A percentile compares a stretch with the other conserved stretches of the same genome.
Conservation (phyloP, 176 grass and related monocot genomes). For the Calamus simplicifolius region DNA sequence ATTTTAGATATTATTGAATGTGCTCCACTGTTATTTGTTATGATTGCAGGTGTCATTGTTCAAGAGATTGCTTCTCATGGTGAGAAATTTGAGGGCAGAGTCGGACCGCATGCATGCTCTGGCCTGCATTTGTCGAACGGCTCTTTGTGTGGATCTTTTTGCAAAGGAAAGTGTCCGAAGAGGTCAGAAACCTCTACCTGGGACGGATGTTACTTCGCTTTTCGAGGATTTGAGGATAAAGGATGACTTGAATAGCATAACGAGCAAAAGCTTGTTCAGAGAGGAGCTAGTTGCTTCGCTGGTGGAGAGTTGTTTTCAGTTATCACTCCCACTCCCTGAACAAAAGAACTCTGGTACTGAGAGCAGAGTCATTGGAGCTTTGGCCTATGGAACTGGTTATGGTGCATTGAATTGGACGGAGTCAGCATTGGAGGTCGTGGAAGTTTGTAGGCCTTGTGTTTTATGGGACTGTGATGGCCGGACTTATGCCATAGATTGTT, state of each 20-base stretch:
- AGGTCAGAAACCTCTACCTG: slow-evolving; percentile 87
- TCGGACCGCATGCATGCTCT: slow-evolving; percentile 95
- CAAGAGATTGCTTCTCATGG: slow-evolving; percentile 92
- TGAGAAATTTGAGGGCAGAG: slow-evolving; percentile 93
- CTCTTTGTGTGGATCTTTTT: slow-evolving; percentile 99
- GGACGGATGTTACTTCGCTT: slow-evolving; percentile 91
- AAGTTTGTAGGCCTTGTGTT: slow-evolving; percentile 93
- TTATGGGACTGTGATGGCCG: slow-evolving; percentile 89
- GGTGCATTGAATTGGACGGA: slow-evolving; percentile 97
- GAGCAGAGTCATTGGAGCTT: slow-evolving; percentile 93
- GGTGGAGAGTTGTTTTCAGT: slow-evolving; percentile 97
- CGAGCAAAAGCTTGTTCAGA: slow-evolving; percentile 92
- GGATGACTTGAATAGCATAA: slow-evolving; percentile 80
- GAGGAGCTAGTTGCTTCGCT: slow-evolving; percentile 88
- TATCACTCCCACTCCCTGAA: slow-evolving; percentile 89
- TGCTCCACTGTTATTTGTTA: slow-evolving; percentile 11
- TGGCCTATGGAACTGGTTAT: slow-evolving; percentile 98
- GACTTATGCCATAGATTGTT: slow-evolving; percentile 90
- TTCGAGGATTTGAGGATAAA: slow-evolving; percentile 96
- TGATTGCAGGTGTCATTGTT: slow-evolving; percentile 78
- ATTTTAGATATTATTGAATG: background rate
- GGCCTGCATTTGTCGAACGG: slow-evolving; percentile 90
- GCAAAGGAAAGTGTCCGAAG: slow-evolving; percentile 93
- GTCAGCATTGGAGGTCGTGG: slow-evolving; percentile 91
- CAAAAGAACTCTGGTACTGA: slow-evolving; percentile 92